Percentiles rank a stretch among this genome's conserved stretches.
Evolutionary conservation across 495 filamentous ascomycete species (phyloP).

Genomic region (Annulohypoxylon bovei): DNA sequence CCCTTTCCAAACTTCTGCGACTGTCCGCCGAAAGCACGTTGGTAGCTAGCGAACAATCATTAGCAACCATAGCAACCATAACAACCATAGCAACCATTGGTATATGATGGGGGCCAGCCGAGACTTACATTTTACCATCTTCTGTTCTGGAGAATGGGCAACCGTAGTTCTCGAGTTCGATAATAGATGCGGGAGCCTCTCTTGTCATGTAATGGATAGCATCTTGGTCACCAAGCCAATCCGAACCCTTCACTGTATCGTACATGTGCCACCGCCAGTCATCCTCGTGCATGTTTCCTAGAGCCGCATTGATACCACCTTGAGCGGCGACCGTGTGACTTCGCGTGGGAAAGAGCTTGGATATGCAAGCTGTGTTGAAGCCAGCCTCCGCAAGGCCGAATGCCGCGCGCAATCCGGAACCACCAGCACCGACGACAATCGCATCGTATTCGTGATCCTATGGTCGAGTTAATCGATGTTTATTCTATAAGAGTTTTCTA

Average conservation of each 20-base stretch:
- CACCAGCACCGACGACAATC: slow-evolving; percentile 93
- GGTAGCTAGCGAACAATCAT: slow-evolving; percentile 66
- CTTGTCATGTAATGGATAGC: slow-evolving; percentile 99
- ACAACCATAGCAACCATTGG: slow-evolving; percentile 20
- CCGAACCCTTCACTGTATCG: slow-evolving; percentile 97
- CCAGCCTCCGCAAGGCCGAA: slow-evolving; percentile 97
- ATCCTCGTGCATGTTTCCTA: slow-evolving; percentile 89
- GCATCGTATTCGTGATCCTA: slow-evolving; percentile 76
- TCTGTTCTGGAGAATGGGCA: slow-evolving; percentile 98
- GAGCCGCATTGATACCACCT: slow-evolving; percentile 93
- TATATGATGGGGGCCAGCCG: neutral
- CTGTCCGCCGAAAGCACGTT: slow-evolving; percentile 97
- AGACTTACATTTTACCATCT: slow-evolving; percentile 84
- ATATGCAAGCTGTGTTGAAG: slow-evolving; percentile 98
- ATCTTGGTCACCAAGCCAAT: slow-evolving; percentile 99
- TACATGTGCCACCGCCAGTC: slow-evolving; percentile 99
- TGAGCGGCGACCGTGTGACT: slow-evolving; percentile 95
- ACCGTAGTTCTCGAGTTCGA: slow-evolving; percentile 96
- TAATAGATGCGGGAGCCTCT: slow-evolving; percentile 89
- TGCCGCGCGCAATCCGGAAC: slow-evolving; percentile 91
- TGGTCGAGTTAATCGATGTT: slow-evolving; percentile 38
- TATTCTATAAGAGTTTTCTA: neutral
- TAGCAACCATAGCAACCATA: slow-evolving; percentile 28
- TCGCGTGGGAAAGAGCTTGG: slow-evolving; percentile 96
- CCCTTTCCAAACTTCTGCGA: slow-evolving; percentile 95